Evolutionary conservation across 495 filamentous ascomycete species (phyloP).

Genomic region (Xylaria castorea): DNA sequence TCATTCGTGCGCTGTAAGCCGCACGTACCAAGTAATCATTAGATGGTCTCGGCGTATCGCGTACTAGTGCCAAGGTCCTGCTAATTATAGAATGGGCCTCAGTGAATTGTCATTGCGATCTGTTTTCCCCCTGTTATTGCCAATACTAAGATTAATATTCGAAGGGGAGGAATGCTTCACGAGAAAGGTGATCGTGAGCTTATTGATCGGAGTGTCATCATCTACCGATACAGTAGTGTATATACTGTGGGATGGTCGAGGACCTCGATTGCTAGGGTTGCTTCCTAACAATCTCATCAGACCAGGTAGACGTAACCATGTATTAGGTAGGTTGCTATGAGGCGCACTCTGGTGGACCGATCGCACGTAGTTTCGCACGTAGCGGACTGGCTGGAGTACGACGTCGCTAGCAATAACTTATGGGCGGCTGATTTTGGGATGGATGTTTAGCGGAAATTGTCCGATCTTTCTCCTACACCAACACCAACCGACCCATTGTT

Average conservation of each 20-base stretch:
- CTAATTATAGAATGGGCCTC: conserved; percentile 28
- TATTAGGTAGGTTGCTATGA: background rate
- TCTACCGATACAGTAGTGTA: background rate
- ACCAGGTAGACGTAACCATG: background rate
- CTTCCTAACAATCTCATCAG: background rate
- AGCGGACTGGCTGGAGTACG: background rate
- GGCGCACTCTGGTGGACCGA: conserved; percentile 1
- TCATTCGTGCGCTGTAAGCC: background rate
- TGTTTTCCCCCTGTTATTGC: conserved; percentile 1
- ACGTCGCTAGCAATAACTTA: conserved; percentile 12
- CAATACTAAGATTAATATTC: conserved; percentile 14
- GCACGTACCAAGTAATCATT: conserved; percentile 9
- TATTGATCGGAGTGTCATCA: conserved; percentile 6
- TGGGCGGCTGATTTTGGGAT: conserved; percentile 7
- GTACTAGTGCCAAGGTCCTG: conserved; percentile 16
- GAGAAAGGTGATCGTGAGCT: conserved; percentile 10
- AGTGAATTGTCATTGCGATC: conserved; percentile 18
- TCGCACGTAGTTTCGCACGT: background rate
- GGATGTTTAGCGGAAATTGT: conserved; percentile 13
- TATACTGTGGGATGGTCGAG: background rate
- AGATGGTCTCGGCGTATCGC: background rate
- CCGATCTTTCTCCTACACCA: background rate
- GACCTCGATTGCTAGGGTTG: background rate
- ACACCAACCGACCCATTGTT: conserved; percentile 16
- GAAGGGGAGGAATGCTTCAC: background rate